phyloP scores from a whole-genome alignment of 345 rosid genomes.

The Rhodomyrtus tomentosa region DNA sequence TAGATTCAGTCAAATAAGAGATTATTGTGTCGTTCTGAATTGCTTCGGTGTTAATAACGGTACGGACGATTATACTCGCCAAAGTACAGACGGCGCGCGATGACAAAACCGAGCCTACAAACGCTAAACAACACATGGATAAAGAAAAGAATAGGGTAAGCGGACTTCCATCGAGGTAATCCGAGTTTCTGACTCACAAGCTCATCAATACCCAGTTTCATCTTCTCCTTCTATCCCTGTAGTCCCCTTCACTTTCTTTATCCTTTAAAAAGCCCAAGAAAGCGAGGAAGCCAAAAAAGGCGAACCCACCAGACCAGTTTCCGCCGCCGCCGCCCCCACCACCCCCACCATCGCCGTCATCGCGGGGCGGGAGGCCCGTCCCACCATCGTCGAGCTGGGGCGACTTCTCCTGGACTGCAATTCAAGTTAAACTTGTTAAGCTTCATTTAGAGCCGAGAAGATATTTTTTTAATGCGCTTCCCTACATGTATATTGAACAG shows the following conservation, averaged over 20 bases:
- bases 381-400: slow-evolving; percentile 79
- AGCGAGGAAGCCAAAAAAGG: slow-evolving; percentile 80
- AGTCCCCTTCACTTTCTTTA: slow-evolving; percentile 58
- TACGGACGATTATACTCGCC: background rate
- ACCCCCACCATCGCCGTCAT: slow-evolving; percentile 72
- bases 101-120: background rate
- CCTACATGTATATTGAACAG: background rate
- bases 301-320: slow-evolving; percentile 84
- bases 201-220: slow-evolving; percentile 5
- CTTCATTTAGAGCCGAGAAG: background rate
- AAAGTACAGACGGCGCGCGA: background rate
- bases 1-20: background rate
- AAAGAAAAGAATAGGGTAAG: background rate
- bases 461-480: background rate
- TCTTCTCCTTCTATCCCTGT: slow-evolving; percentile 39
- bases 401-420: slow-evolving; percentile 58
- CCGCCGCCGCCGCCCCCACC: slow-evolving; percentile 95
- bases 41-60: background rate
- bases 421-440: background rate
- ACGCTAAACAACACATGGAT: background rate
- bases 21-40: background rate
- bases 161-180: background rate
- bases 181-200: background rate
- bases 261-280: slow-evolving; percentile 80
- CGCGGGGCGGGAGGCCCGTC: slow-evolving; percentile 66